These are phyloP conservation scores for Cryptococcus sp. DNA, from an alignment of 1,284 basidiomycete species.

Conservation along the genomic window DNA sequence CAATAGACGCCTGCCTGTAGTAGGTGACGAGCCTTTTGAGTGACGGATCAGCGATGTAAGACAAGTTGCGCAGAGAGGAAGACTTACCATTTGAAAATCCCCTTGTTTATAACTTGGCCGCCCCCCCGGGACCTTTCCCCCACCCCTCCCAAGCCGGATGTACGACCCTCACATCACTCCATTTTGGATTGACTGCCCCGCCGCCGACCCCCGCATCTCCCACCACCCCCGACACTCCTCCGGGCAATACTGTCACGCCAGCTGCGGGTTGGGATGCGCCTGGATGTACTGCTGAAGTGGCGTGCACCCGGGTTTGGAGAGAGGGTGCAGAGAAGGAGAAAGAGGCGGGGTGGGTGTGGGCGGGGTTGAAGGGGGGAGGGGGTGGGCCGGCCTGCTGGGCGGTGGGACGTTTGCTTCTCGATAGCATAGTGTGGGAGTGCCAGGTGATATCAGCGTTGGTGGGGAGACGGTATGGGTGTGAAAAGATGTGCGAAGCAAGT, in stretches of 20 bases:
- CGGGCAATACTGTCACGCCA: neutral
- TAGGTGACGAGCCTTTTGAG: neutral
- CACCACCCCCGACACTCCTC: slow-evolving; percentile 9
- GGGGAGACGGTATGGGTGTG: too few species aligned
- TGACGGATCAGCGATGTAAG: neutral
- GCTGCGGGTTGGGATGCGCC: slow-evolving; percentile 4
- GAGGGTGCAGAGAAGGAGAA: slow-evolving; percentile 12
- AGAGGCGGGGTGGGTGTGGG: slow-evolving; percentile 18
- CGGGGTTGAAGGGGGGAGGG: slow-evolving; percentile 14
- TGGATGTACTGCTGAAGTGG: slow-evolving; percentile 3
- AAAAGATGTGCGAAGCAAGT: too few species aligned
- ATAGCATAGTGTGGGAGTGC: neutral
- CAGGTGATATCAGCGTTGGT: too few species aligned
- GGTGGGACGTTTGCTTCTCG: slow-evolving; percentile 17
- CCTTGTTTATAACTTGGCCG: slow-evolving; percentile 9
- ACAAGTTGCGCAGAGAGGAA: neutral
- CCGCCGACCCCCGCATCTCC: slow-evolving; percentile 17
- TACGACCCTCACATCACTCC: slow-evolving; percentile 23
- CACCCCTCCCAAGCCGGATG: slow-evolving; percentile 32
- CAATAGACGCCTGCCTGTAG: neutral
- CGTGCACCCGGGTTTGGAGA: slow-evolving; percentile 10
- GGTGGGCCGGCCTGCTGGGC: neutral
- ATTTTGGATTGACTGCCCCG: slow-evolving; percentile 9
- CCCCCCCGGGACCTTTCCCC: slow-evolving; percentile 15
- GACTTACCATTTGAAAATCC: neutral